Percentiles rank a stretch among this genome's conserved stretches.
phyloP scores from a whole-genome alignment of 768 basidiomycete genomes.

The Panellus pusillus region DNA sequence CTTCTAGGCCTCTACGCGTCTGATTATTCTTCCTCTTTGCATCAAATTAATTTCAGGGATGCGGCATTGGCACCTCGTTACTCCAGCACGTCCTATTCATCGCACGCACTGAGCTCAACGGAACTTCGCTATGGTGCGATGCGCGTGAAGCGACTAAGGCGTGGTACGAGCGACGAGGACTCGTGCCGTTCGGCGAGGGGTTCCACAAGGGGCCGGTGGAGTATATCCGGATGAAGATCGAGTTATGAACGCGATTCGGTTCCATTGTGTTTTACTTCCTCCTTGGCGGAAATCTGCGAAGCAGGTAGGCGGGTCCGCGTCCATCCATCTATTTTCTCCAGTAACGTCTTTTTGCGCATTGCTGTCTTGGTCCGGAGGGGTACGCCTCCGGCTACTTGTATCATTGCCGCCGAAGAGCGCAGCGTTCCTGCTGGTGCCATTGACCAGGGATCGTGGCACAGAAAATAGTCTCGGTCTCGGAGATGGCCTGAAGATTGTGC shows the following conservation, averaged over 20 bases:
- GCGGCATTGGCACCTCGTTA: conserved; percentile 52
- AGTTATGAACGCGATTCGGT: background rate
- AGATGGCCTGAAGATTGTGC: too few relatives aligned
- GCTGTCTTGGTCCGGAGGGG: too few relatives aligned
- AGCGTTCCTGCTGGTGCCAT: too few relatives aligned
- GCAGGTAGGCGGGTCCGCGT: too few relatives aligned
- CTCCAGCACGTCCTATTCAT: conserved; percentile 41
- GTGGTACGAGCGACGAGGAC: conserved; percentile 57
- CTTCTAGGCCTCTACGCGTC: background rate
- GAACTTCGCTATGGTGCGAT: conserved; percentile 57
- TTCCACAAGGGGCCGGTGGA: conserved; percentile 57
- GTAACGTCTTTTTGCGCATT: too few relatives aligned
- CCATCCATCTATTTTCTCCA: too few relatives aligned
- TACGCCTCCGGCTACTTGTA: too few relatives aligned
- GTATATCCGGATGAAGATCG: conserved; percentile 56
- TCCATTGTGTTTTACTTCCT: background rate
- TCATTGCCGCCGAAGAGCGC: too few relatives aligned
- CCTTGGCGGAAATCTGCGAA: background rate
- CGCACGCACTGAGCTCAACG: conserved; percentile 41
- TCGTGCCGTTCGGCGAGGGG: conserved; percentile 45
- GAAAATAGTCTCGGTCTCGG: too few relatives aligned
- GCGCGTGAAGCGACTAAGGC: conserved; percentile 42
- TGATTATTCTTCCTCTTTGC: conserved; percentile 1
- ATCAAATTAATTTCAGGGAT: conserved; percentile 31
- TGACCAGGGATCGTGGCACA: too few relatives aligned